A percentile compares a stretch with the other conserved stretches of the same genome.
Evolutionary conservation across 1,284 basidiomycete species (phyloP).

Genomic region (Boletus sp.): DNA sequence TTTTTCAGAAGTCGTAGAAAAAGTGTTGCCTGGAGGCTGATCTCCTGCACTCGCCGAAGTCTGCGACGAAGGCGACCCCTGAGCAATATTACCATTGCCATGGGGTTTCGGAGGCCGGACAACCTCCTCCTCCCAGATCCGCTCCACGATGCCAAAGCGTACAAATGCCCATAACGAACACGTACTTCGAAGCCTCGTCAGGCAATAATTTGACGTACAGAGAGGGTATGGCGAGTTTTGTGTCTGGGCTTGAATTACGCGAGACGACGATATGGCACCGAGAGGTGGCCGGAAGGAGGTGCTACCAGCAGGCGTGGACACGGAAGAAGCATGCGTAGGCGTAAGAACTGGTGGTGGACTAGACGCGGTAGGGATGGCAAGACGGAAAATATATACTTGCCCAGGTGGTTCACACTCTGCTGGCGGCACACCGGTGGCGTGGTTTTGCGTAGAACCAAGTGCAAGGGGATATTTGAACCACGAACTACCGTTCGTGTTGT

Average conservation of each 20-base stretch:
- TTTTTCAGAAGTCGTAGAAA: slow-evolving; percentile 32
- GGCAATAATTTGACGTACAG: slow-evolving; percentile 78
- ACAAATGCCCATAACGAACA: slow-evolving; percentile 93
- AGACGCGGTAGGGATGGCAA: slow-evolving; percentile 42
- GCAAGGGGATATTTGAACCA: slow-evolving; percentile 63
- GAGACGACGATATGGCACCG: slow-evolving; percentile 28
- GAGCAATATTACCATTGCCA: slow-evolving; percentile 17
- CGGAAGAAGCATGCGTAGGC: slow-evolving; percentile 27
- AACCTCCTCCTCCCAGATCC: slow-evolving; percentile 83
- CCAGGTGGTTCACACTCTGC: slow-evolving; percentile 40
- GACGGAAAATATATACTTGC: slow-evolving; percentile 64
- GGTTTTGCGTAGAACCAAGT: slow-evolving; percentile 36
- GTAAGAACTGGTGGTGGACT: slow-evolving; percentile 35
- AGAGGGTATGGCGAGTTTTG: slow-evolving; percentile 62
- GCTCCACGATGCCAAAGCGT: slow-evolving; percentile 78
- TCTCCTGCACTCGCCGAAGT: background rate
- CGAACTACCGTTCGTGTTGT: slow-evolving; percentile 40
- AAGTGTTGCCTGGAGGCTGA: slow-evolving; percentile 8
- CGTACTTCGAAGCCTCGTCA: slow-evolving; percentile 79
- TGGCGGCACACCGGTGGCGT: slow-evolving; percentile 34
- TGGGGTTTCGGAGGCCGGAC: slow-evolving; percentile 40
- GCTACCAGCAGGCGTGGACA: slow-evolving; percentile 21
- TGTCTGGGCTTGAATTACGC: slow-evolving; percentile 25
- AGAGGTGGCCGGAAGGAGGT: slow-evolving; percentile 32
- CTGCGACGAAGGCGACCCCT: background rate